phyloP scores from a whole-genome alignment of 371 early-diverging fungal genomes.

The Syncephalis plumigaleata region DNA sequence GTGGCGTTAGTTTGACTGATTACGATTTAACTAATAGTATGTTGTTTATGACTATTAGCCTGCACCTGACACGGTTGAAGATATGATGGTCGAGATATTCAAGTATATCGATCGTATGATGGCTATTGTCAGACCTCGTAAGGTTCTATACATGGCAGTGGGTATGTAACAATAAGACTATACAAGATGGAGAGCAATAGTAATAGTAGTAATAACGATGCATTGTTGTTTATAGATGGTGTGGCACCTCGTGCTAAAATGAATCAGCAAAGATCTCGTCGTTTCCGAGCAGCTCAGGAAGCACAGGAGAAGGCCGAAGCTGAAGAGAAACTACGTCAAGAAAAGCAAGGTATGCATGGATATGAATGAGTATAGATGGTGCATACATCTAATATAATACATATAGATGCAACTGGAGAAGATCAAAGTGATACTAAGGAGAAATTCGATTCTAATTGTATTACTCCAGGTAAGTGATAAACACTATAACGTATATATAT shows the following conservation, averaged over 20 bases:
- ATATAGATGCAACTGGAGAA: background rate
- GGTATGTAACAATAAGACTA: constrained; percentile 28
- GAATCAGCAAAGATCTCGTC: constrained; percentile 98
- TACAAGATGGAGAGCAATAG: background rate
- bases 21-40: too few species aligned
- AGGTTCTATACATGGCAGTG: constrained; percentile 92
- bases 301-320: constrained; percentile 57
- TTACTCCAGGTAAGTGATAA: constrained; percentile 76
- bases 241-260: constrained; percentile 99
- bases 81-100: constrained; percentile 89
- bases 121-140: constrained; percentile 78
- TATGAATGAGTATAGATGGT: too few species aligned
- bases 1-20: background rate
- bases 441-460: constrained; percentile 95
- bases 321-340: constrained; percentile 37
- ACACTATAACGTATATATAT: background rate
- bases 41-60: constrained; percentile 24
- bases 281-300: constrained; percentile 90
- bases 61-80: constrained; percentile 82
- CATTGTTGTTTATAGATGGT: constrained; percentile 52
- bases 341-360: constrained; percentile 31
- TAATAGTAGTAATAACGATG: background rate
- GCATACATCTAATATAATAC: background rate
- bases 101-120: constrained; percentile 91
- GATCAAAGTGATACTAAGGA: constrained; percentile 20